phyloP scores from a whole-genome alignment of 139 green algal genomes.

The Desmodesmus armatus region DNA sequence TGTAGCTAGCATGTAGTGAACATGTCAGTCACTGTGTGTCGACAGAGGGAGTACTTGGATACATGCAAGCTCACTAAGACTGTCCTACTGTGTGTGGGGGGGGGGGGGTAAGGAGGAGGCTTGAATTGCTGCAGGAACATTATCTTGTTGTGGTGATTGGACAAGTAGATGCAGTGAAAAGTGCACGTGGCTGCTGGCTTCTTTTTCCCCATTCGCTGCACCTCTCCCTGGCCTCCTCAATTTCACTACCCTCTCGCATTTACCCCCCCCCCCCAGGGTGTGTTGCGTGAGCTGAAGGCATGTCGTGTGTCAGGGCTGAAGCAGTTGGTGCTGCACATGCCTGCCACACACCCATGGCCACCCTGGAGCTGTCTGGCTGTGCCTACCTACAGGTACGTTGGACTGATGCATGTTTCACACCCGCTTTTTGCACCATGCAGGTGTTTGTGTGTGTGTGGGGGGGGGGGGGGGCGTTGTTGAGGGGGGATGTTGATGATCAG shows the following conservation, averaged over 20 bases:
- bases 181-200: background rate
- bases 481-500: background rate
- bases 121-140: background rate
- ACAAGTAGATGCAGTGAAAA: background rate
- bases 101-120: background rate
- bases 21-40: too few species aligned
- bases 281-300: slow-evolving; percentile 22
- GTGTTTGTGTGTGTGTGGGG: too few species aligned
- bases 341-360: slow-evolving; percentile 6
- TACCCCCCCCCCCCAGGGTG: too few species aligned
- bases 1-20: too few species aligned
- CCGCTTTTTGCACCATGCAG: too few species aligned
- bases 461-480: too few species aligned
- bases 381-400: slow-evolving; percentile 12
- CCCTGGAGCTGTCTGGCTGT: slow-evolving; percentile 30
- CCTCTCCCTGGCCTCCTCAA: too few species aligned
- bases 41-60: too few species aligned
- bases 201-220: background rate
- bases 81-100: too few species aligned
- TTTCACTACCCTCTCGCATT: too few species aligned
- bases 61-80: too few species aligned
- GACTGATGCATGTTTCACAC: too few species aligned
- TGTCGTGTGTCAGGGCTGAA: background rate
- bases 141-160: background rate
- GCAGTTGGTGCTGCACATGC: slow-evolving; percentile 40